These are phyloP conservation scores for Boletus rubroflammeus DNA, from an alignment of 768 basidiomycete genomes.

Conservation along the genomic window DNA sequence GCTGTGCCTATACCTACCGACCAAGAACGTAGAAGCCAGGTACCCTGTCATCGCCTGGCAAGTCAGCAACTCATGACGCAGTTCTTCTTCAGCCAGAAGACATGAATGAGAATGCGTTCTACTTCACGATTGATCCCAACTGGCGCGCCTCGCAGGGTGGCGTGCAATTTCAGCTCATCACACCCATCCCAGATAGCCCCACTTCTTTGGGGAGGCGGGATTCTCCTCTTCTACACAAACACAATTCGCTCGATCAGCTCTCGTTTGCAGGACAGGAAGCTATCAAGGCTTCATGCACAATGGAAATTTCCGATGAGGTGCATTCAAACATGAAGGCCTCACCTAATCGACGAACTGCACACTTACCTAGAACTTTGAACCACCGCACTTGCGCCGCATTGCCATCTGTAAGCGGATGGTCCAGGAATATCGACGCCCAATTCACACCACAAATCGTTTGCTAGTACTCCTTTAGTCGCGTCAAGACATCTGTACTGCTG, in stretches of 20 bases:
- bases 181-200: conserved; percentile 21
- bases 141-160: conserved; percentile 23
- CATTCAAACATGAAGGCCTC: neutral
- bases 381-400: conserved; percentile 1
- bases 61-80: neutral
- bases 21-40: neutral
- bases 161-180: conserved; percentile 19
- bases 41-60: neutral
- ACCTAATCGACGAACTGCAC: conserved; percentile 24
- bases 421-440: neutral
- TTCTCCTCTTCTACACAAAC: conserved; percentile 23
- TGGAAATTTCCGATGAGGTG: neutral
- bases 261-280: neutral
- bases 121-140: conserved; percentile 28
- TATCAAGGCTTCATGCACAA: neutral
- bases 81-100: conserved; percentile 7
- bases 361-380: conserved; percentile 17
- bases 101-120: conserved; percentile 23
- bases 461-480: neutral
- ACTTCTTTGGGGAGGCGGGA: conserved; percentile 12
- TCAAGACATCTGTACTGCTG: neutral
- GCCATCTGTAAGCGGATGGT: neutral
- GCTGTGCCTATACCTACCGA: neutral
- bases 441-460: conserved; percentile 1
- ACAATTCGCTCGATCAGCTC: conserved; percentile 20